Evolutionary conservation across 1,284 basidiomycete species (phyloP).

Genomic region (Moesziomyces parantarcticus): DNA sequence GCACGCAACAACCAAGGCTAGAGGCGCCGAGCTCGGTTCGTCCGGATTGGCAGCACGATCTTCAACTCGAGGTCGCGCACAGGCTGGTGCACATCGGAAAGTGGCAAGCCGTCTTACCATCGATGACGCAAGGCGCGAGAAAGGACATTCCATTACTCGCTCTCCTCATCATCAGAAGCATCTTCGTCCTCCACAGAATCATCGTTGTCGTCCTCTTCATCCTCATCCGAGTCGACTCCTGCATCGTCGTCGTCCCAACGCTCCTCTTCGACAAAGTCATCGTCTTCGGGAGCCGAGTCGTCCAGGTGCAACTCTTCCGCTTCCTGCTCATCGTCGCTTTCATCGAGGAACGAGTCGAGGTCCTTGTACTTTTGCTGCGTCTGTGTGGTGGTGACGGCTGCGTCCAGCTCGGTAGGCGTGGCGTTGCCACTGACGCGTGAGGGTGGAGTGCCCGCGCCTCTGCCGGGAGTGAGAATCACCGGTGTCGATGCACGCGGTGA

Average conservation of each 20-base stretch:
- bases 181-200: constrained; percentile 24
- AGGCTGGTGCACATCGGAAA: too few species aligned
- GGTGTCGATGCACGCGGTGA: constrained; percentile 5
- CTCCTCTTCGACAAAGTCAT: constrained; percentile 35
- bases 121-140: too few species aligned
- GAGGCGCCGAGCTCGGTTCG: too few species aligned
- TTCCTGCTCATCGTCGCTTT: constrained; percentile 53
- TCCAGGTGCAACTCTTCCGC: constrained; percentile 30
- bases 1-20: too few species aligned
- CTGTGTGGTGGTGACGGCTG: constrained; percentile 10
- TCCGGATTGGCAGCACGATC: too few species aligned
- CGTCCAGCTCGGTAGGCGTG: constrained; percentile 39
- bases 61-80: too few species aligned
- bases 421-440: constrained; percentile 6
- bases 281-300: constrained; percentile 55
- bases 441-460: constrained; percentile 7
- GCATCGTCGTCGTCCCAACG: constrained; percentile 19
- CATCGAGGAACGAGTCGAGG: constrained; percentile 62
- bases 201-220: constrained; percentile 21
- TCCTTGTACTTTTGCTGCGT: constrained; percentile 53
- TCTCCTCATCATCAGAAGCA: constrained; percentile 13
- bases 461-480: constrained; percentile 17
- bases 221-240: constrained; percentile 14
- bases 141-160: constrained; percentile 4
- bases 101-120: too few species aligned